Percentiles rank a stretch among this genome's conserved stretches.
These are phyloP conservation scores for Tulasnella calospora DNA, from an alignment of 768 basidiomycete species.

Conservation along the genomic window DNA sequence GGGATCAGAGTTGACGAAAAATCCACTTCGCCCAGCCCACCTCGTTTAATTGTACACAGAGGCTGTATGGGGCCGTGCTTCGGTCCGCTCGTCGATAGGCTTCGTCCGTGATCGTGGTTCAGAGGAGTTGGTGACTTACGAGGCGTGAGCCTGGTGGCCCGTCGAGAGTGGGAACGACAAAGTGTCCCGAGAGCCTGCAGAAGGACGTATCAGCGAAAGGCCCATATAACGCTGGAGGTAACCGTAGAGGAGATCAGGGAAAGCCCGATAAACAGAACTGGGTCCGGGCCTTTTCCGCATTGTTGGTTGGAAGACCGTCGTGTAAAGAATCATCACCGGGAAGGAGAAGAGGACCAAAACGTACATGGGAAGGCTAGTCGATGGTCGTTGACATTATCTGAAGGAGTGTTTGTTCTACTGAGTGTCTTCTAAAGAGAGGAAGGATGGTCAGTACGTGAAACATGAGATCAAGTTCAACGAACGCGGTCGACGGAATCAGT, in stretches of 20 bases:
- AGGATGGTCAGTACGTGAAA: no score
- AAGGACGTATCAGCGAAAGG: neutral
- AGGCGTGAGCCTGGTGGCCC: neutral
- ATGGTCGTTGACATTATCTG: no score
- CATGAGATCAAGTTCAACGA: no score
- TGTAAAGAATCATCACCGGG: neutral
- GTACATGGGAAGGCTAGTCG: neutral
- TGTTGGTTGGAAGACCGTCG: conserved; percentile 2
- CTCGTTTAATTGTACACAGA: neutral
- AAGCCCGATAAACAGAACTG: neutral
- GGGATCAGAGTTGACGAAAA: neutral
- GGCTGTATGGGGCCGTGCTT: neutral
- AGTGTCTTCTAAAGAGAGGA: no score
- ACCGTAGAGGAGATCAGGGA: neutral
- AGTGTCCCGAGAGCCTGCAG: neutral
- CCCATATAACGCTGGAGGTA: neutral
- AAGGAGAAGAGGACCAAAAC: neutral
- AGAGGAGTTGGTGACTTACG: neutral
- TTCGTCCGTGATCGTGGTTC: neutral
- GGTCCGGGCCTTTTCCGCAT: conserved; percentile 7
- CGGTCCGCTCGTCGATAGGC: conserved; percentile 3
- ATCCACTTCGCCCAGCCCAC: conserved; percentile 3
- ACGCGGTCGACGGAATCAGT: neutral
- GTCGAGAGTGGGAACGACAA: neutral
- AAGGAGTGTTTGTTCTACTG: no score